A percentile compares a stretch with the other conserved stretches of the same genome.
phyloP scores from a whole-genome alignment of 352 stramenopile species.

The Phytophthora colocasiae region DNA sequence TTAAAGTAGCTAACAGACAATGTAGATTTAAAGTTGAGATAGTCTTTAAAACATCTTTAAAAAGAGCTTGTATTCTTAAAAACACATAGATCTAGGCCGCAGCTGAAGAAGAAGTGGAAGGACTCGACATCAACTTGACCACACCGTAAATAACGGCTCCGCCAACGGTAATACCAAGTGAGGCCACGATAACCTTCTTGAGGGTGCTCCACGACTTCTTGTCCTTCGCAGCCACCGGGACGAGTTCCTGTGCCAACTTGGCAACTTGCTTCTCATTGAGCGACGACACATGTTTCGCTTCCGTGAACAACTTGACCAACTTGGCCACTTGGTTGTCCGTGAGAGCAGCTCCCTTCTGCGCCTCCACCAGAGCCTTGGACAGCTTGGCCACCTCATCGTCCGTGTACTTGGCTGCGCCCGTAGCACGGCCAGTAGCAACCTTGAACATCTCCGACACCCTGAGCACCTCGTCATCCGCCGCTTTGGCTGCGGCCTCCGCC shows the following conservation, averaged over 20 bases:
- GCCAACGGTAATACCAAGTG: background rate
- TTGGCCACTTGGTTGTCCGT: background rate
- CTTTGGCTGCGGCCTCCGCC: too few relatives aligned
- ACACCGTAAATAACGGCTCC: background rate
- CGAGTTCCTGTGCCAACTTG: background rate
- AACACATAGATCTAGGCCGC: too few relatives aligned
- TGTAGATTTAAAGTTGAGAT: too few relatives aligned
- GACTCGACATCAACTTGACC: background rate
- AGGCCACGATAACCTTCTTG: background rate
- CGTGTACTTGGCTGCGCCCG: background rate
- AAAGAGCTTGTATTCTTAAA: too few relatives aligned
- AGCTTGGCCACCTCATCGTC: background rate
- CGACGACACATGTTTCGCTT: background rate
- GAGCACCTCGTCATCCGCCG: too few relatives aligned
- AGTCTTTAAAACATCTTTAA: too few relatives aligned
- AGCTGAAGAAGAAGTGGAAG: too few relatives aligned
- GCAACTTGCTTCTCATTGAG: background rate
- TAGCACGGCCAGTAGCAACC: too few relatives aligned
- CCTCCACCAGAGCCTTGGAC: background rate
- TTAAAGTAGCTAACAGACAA: too few relatives aligned
- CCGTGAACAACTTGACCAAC: background rate
- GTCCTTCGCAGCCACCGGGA: background rate
- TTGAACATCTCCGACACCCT: too few relatives aligned
- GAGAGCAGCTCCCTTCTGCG: background rate
- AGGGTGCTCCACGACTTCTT: background rate